These are phyloP conservation scores for Ogataea trehalophila DNA, from an alignment of 805 yeast species.

Conservation along the genomic window DNA sequence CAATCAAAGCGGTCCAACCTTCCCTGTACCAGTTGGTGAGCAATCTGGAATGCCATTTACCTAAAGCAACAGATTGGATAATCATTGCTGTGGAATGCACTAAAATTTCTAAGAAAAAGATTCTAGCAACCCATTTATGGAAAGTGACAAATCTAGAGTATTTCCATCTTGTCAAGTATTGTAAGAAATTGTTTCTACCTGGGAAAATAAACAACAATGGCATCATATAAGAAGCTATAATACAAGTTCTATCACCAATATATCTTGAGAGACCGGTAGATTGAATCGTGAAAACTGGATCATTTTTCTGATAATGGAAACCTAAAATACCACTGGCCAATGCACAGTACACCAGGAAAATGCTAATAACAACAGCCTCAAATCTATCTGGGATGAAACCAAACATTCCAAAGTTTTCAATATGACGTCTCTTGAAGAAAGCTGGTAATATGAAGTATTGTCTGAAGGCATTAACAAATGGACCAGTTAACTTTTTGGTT, in stretches of 20 bases:
- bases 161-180: slow-evolving; percentile 56
- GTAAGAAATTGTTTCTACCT: slow-evolving; percentile 58
- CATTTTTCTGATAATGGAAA: slow-evolving; percentile 16
- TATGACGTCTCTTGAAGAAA: slow-evolving; percentile 17
- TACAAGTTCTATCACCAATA: slow-evolving; percentile 49
- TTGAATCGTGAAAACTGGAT: slow-evolving; percentile 15
- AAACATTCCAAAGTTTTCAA: slow-evolving; percentile 14
- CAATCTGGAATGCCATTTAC: slow-evolving; percentile 24
- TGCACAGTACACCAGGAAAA: slow-evolving; percentile 31
- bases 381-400: slow-evolving; percentile 48
- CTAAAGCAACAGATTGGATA: slow-evolving; percentile 19
- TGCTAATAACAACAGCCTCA: slow-evolving; percentile 40
- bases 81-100: slow-evolving; percentile 38
- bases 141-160: slow-evolving; percentile 49
- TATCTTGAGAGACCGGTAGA: slow-evolving; percentile 29
- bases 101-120: slow-evolving; percentile 35
- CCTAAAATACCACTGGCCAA: slow-evolving; percentile 21
- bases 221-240: slow-evolving; percentile 39
- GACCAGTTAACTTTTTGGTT: slow-evolving; percentile 28
- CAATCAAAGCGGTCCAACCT: slow-evolving; percentile 35
- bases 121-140: slow-evolving; percentile 55
- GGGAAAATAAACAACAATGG: slow-evolving; percentile 56
- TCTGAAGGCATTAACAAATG: slow-evolving; percentile 22
- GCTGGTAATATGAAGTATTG: slow-evolving; percentile 23
- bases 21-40: slow-evolving; percentile 24